Conservation (phyloP, 805 yeast genomes). For the Wickerhamiella kazuoi region DNA sequence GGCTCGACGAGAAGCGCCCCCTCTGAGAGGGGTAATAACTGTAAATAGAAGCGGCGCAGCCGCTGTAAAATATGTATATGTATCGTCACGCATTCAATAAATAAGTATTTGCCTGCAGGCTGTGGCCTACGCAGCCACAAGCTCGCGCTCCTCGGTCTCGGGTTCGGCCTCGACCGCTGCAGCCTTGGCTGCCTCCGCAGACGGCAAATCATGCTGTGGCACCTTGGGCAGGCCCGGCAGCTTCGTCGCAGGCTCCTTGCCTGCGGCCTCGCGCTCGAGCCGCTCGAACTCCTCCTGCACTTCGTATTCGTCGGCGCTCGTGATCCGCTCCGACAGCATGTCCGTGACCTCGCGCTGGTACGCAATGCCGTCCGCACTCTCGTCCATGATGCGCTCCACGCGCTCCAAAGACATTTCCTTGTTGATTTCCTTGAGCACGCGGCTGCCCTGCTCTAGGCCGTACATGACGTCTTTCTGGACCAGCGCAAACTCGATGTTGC, state of each 20-base stretch:
- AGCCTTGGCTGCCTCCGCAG: not conserved
- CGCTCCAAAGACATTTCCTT: slow-evolving; percentile 58
- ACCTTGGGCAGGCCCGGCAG: not conserved
- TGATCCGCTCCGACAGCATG: slow-evolving; percentile 21
- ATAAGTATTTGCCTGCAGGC: too few species aligned
- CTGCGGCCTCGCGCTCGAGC: slow-evolving; percentile 6
- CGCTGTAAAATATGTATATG: too few species aligned
- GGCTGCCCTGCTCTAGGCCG: slow-evolving; percentile 69
- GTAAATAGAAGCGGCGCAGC: too few species aligned
- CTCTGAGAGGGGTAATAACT: not conserved
- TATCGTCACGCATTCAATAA: too few species aligned
- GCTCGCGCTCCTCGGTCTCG: not conserved
- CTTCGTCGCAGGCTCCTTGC: not conserved
- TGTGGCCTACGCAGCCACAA: not conserved
- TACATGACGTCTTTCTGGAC: slow-evolving; percentile 70
- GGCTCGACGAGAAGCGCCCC: slow-evolving; percentile 48
- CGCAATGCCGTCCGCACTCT: slow-evolving; percentile 60
- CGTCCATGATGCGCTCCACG: slow-evolving; percentile 72
- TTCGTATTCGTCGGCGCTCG: slow-evolving; percentile 23
- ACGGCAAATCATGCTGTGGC: not conserved
- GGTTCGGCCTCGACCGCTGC: not conserved
- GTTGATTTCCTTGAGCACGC: slow-evolving; percentile 57
- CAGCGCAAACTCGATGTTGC: slow-evolving; percentile 61
- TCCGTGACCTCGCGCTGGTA: slow-evolving; percentile 42
- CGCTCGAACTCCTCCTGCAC: slow-evolving; percentile 14